A percentile compares a stretch with the other conserved stretches of the same genome.
These are phyloP conservation scores for Lentinula edodes DNA, from an alignment of 768 basidiomycete genomes.

Conservation along the genomic window DNA sequence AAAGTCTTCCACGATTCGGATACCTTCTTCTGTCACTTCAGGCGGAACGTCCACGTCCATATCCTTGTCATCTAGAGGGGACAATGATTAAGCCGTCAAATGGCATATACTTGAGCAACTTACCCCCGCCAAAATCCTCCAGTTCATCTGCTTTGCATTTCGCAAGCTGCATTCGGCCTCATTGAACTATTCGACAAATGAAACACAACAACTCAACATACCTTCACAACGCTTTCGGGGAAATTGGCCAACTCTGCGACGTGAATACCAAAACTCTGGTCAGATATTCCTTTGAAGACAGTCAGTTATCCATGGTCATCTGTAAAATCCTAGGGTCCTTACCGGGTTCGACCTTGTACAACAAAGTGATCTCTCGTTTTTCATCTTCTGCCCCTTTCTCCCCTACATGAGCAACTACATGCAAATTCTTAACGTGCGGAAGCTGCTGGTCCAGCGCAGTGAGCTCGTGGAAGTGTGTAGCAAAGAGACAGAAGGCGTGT, in stretches of 20 bases:
- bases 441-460: slow-evolving; percentile 88
- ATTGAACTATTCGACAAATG: not conserved
- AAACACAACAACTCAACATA: slow-evolving; percentile 16
- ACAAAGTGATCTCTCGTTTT: slow-evolving; percentile 75
- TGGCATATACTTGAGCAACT: not conserved
- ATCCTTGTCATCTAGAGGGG: slow-evolving; percentile 18
- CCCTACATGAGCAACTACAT: slow-evolving; percentile 90
- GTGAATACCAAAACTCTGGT: slow-evolving; percentile 98
- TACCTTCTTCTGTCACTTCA: slow-evolving; percentile 71
- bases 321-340: slow-evolving; percentile 14
- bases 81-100: not conserved
- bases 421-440: slow-evolving; percentile 85
- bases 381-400: slow-evolving; percentile 68
- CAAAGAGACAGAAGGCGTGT: slow-evolving; percentile 92
- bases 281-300: slow-evolving; percentile 63
- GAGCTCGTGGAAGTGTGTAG: slow-evolving; percentile 97
- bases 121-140: slow-evolving; percentile 71
- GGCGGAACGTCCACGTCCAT: slow-evolving; percentile 38
- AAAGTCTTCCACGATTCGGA: slow-evolving; percentile 74
- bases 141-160: slow-evolving; percentile 93
- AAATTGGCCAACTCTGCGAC: slow-evolving; percentile 98
- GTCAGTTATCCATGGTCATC: not conserved
- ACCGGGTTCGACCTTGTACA: slow-evolving; percentile 96
- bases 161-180: slow-evolving; percentile 39
- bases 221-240: slow-evolving; percentile 89